phyloP scores from a whole-genome alignment of 2,329 filamentous ascomycete genomes.

The Colletotrichum salicis region DNA sequence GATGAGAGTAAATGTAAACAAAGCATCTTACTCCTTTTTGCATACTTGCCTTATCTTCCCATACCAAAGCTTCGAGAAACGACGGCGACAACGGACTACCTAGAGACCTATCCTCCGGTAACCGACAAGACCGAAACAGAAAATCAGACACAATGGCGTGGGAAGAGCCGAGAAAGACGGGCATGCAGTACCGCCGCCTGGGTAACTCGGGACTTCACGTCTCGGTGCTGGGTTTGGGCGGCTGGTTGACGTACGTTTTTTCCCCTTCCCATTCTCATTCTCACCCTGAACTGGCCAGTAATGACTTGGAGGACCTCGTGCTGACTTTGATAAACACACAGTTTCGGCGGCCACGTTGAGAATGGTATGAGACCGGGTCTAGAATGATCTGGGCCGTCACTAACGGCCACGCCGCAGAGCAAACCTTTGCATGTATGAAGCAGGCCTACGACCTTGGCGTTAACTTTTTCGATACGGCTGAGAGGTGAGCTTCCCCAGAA shows the following conservation, averaged over 20 bases:
- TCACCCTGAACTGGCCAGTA: too few relatives aligned
- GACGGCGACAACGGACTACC: background rate
- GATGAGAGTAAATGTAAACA: background rate
- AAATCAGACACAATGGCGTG: slow-evolving; percentile 49
- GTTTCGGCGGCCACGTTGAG: slow-evolving; percentile 45
- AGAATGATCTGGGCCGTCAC: background rate
- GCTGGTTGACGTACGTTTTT: slow-evolving; percentile 68
- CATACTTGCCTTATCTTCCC: background rate
- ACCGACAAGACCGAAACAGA: background rate
- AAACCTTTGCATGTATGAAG: slow-evolving; percentile 70
- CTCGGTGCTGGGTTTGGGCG: slow-evolving; percentile 72
- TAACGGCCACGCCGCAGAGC: slow-evolving; percentile 51
- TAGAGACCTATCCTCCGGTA: background rate
- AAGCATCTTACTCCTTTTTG: background rate
- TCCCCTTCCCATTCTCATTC: too few relatives aligned
- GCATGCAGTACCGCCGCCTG: slow-evolving; percentile 56
- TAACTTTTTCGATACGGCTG: slow-evolving; percentile 73
- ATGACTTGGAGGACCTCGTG: background rate
- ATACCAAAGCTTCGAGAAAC: background rate
- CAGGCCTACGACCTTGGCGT: slow-evolving; percentile 68
- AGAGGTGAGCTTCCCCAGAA: slow-evolving; percentile 45
- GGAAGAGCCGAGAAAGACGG: slow-evolving; percentile 55
- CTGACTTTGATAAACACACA: slow-evolving; percentile 27
- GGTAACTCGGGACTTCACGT: slow-evolving; percentile 71
- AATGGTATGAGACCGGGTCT: slow-evolving; percentile 38